Evolutionary conservation across 202 grass and related monocot species (phyloP).

Genomic region (Dendrocalamus latiflorus): DNA sequence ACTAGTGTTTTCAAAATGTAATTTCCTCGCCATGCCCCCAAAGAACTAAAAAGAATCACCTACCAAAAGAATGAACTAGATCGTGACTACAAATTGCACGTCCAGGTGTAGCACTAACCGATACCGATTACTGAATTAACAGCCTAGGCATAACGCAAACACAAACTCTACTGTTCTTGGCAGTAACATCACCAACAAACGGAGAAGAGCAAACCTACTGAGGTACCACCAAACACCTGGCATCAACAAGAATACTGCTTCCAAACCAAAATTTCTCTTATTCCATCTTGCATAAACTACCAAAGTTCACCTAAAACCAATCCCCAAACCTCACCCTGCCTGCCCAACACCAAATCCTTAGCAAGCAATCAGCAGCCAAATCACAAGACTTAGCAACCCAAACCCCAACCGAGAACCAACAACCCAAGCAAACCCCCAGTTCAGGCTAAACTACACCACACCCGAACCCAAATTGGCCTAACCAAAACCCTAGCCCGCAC

Average conservation of each 20-base stretch:
- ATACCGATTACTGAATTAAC: not conserved
- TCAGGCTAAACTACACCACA: too few species aligned
- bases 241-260: not conserved
- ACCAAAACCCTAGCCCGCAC: slow-evolving; percentile 2
- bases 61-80: too few species aligned
- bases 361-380: not conserved
- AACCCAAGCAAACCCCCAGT: too few species aligned
- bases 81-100: not conserved
- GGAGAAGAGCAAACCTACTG: not conserved
- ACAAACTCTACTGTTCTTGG: too few species aligned
- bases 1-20: too few species aligned
- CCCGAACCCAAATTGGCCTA: not conserved
- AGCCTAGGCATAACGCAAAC: not conserved
- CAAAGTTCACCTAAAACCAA: slow-evolving; percentile 1
- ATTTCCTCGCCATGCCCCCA: too few species aligned
- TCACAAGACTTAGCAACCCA: not conserved
- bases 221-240: not conserved
- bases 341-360: not conserved
- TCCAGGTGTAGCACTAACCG: not conserved
- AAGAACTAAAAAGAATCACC: not conserved
- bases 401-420: too few species aligned
- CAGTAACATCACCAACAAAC: not conserved
- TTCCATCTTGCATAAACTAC: not conserved
- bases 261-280: not conserved
- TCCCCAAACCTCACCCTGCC: not conserved